These are phyloP conservation scores for Pestalotiopsis sp. DNA, from an alignment of 2,329 filamentous ascomycete genomes.

Conservation along the genomic window DNA sequence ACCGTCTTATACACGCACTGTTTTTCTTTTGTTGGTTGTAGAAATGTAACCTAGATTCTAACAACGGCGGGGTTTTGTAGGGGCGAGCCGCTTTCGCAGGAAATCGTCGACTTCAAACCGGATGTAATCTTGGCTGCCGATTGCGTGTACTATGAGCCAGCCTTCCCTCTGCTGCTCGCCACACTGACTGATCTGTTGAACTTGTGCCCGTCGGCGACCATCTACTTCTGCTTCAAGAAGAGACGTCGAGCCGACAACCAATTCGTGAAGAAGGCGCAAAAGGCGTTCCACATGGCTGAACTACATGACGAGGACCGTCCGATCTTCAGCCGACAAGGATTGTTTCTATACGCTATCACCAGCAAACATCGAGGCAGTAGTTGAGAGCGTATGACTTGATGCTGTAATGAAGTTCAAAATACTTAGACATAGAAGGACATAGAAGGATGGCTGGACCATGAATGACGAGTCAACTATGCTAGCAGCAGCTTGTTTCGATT, in stretches of 20 bases:
- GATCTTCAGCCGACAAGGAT: constrained; percentile 57
- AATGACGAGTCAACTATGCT: not conserved
- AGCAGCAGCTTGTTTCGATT: not conserved
- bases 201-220: constrained; percentile 65
- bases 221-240: constrained; percentile 94
- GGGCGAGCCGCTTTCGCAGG: constrained; percentile 61
- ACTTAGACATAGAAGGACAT: not conserved
- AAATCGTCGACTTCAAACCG: constrained; percentile 61
- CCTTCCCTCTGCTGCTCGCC: constrained; percentile 82
- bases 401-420: not conserved
- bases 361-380: constrained; percentile 28
- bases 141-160: constrained; percentile 96
- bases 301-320: constrained; percentile 63
- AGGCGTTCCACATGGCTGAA: constrained; percentile 65
- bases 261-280: constrained; percentile 73
- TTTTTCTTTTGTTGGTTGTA: not conserved
- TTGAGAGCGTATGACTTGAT: constrained; percentile 14
- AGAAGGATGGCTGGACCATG: not conserved
- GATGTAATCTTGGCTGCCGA: constrained; percentile 91
- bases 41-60: constrained; percentile 16
- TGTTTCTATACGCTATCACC: constrained; percentile 65
- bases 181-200: constrained; percentile 77
- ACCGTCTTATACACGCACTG: not conserved
- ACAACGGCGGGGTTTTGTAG: constrained; percentile 37
- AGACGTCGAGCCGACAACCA: constrained; percentile 78